A percentile compares a stretch with the other conserved stretches of the same genome.
Conservation (phyloP, 495 filamentous ascomycete species). For the Aeminium ludgeri region DNA sequence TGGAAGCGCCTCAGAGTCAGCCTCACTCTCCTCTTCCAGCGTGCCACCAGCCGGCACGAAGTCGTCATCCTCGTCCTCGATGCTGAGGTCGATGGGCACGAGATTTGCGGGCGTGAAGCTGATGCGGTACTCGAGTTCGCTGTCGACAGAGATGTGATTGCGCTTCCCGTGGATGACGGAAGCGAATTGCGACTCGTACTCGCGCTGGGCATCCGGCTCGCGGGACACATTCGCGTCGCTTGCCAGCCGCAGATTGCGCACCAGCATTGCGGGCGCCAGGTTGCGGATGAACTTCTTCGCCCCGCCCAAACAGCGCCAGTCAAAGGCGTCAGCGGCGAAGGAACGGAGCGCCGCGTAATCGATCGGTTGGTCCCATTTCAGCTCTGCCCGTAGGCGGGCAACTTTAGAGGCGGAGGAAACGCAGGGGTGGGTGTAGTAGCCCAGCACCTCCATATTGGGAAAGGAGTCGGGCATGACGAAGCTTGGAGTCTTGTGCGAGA, state of each 20-base stretch:
- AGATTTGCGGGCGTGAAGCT: constrained; percentile 61
- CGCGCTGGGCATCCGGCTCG: constrained; percentile 26
- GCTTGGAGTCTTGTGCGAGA: constrained; percentile 53
- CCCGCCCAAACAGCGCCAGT: constrained; percentile 63
- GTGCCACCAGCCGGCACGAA: constrained; percentile 20
- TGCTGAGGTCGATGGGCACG: constrained; percentile 53
- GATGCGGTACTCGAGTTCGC: constrained; percentile 55
- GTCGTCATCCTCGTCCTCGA: constrained; percentile 32
- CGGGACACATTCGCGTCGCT: constrained; percentile 15
- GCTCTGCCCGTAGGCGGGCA: constrained; percentile 34
- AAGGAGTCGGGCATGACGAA: constrained; percentile 67
- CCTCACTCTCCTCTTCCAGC: constrained; percentile 28
- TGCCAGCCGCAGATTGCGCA: constrained; percentile 39
- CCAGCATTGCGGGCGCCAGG: constrained; percentile 61
- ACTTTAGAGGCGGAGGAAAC: constrained; percentile 51
- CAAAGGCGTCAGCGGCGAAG: constrained; percentile 65
- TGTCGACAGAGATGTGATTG: constrained; percentile 56
- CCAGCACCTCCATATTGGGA: constrained; percentile 57
- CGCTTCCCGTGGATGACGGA: constrained; percentile 47
- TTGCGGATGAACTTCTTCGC: constrained; percentile 72
- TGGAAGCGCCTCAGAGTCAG: constrained; percentile 12
- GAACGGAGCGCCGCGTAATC: constrained; percentile 50
- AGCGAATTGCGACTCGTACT: constrained; percentile 35
- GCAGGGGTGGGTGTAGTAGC: constrained; percentile 72
- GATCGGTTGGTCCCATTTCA: constrained; percentile 47